Base-by-base conservation (phyloP, 495 filamentous ascomycete genomes). In the Neurospora terricola region DNA sequence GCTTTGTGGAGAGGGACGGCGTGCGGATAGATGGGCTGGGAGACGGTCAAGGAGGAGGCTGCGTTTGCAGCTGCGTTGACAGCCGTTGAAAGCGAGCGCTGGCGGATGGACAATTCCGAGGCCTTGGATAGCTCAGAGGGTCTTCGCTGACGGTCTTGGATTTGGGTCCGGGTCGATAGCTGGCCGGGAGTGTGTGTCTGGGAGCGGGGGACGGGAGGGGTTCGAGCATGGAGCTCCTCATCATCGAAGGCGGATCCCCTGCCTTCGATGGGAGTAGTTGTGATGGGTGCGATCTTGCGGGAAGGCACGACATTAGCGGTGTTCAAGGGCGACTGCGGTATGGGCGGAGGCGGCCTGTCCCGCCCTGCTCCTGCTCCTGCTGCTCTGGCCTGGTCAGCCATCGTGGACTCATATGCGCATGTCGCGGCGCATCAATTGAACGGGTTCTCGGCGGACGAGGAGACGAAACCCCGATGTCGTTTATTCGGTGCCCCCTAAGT, bases 151-250 rank as follows among this genome's bases (percentile, higher is more conserved):
- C 83, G 80, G 73, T 82, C 84, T 70, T 84, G 80, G 74, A 83
- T 82, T 79, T 84, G 86, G 45, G 54, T 62, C 12, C 54, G 54
- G 54, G 83, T 81, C 5, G 86, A 80, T 69, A 88, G 82, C 72
- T 87, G 86, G 70, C 86, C 86, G 5, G 86, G 86, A 1, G 86
- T 88, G 73, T 88, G 54, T 62, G 54, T 30, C 54, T 62, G 87
- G 66, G 83, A 87, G 72, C 87, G 80, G 30, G 78, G 77, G 36
- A 84, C 76, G 71, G 81, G 78, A 37, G 81, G 74, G 21, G 83
- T 77, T 71, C 79, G 77, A 38, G 81, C 78, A 34, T 73, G 74
- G 69, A 69, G 68, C 34, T 78, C 78, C 70, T 69, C 70, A 21
- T 73, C 73, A 69, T 80, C 76, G 76, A 73, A 71, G 73, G 71